Conservation (phyloP, 2,329 filamentous ascomycete genomes). For the Thelonectria blattea region DNA sequence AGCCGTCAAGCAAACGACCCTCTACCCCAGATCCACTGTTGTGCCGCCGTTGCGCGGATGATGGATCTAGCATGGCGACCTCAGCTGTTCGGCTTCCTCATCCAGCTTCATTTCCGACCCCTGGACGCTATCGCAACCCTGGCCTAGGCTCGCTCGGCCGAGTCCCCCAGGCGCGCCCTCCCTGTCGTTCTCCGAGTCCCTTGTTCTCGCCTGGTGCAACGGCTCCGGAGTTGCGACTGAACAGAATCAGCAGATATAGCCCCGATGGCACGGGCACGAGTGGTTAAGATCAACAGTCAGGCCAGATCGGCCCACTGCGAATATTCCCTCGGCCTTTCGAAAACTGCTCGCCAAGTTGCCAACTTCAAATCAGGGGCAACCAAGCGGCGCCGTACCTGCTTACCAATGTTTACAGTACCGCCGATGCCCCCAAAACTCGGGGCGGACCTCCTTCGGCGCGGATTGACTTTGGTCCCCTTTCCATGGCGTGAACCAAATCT, state of each 20-base stretch:
- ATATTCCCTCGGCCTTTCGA: slow-evolving; percentile 21
- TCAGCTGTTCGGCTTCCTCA: slow-evolving; percentile 29
- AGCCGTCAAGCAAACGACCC: slow-evolving; percentile 10
- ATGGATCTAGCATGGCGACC: slow-evolving; percentile 31
- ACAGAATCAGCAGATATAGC: slow-evolving; percentile 32
- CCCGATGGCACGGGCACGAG: slow-evolving; percentile 25
- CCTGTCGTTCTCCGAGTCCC: slow-evolving; percentile 2
- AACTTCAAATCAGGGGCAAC: slow-evolving; percentile 12
- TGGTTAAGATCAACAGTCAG: slow-evolving; percentile 31
- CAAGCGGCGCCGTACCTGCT: neutral
- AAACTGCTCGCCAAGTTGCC: neutral
- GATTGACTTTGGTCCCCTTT: slow-evolving; percentile 29
- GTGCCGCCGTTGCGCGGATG: slow-evolving; percentile 28
- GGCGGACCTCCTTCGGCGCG: slow-evolving; percentile 11
- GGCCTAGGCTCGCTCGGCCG: slow-evolving; percentile 33
- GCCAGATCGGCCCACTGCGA: slow-evolving; percentile 26
- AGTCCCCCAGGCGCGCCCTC: slow-evolving; percentile 32
- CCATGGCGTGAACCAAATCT: slow-evolving; percentile 20
- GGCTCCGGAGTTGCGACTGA: slow-evolving; percentile 14
- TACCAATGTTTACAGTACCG: slow-evolving; percentile 28
- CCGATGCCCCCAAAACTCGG: slow-evolving; percentile 23
- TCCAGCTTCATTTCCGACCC: slow-evolving; percentile 39
- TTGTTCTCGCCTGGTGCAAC: slow-evolving; percentile 22
- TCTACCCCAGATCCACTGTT: slow-evolving; percentile 40
- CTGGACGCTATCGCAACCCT: slow-evolving; percentile 22